Evolutionary conservation across 1,284 basidiomycete species (phyloP).

Genomic region (Mycena sp.): DNA sequence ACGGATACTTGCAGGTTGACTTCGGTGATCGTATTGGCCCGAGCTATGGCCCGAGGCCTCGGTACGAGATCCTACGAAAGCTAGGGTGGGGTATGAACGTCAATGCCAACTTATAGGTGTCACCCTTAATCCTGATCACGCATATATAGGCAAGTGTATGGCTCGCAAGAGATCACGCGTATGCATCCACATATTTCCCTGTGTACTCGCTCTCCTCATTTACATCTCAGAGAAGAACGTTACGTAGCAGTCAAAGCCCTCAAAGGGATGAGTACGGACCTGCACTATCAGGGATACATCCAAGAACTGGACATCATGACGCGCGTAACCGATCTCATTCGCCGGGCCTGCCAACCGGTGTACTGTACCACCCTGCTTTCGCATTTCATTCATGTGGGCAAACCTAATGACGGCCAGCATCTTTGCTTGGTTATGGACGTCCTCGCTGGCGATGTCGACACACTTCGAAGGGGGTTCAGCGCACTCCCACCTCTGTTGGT

Average conservation of each 20-base stretch:
- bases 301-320: slow-evolving; percentile 7
- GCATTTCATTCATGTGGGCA: slow-evolving; percentile 12
- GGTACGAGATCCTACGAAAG: no score
- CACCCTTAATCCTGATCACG: background rate
- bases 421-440: slow-evolving; percentile 10
- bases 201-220: background rate
- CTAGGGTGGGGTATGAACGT: no score
- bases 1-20: slow-evolving; percentile 4
- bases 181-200: background rate
- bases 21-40: slow-evolving; percentile 7
- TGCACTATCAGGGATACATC: background rate
- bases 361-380: slow-evolving; percentile 11
- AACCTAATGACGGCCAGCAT: slow-evolving; percentile 4
- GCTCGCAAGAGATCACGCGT: slow-evolving; percentile 14
- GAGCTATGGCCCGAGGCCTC: background rate
- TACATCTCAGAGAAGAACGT: background rate
- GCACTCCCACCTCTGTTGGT: slow-evolving; percentile 1
- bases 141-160: slow-evolving; percentile 7
- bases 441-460: slow-evolving; percentile 5
- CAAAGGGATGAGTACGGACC: slow-evolving; percentile 4
- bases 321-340: background rate
- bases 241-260: slow-evolving; percentile 11
- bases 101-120: background rate
- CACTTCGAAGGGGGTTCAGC: background rate
- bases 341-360: background rate